These are phyloP conservation scores for Thalassiosira pacifica DNA, from an alignment of 352 stramenopile species.

Conservation along the genomic window DNA sequence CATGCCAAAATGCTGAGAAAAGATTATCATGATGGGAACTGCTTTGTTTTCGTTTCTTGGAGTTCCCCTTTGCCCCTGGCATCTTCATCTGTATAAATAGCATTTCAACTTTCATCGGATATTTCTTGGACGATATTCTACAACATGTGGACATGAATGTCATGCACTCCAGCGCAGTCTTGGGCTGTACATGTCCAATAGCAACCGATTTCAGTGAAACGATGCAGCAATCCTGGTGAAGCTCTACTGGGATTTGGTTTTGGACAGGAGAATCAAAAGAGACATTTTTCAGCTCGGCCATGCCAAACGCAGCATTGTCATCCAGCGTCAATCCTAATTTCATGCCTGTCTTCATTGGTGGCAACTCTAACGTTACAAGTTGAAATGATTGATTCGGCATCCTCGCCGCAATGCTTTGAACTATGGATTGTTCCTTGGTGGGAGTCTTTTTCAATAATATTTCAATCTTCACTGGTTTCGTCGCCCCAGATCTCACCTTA, in stretches of 20 bases:
- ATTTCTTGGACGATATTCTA: too few species aligned
- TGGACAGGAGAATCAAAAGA: neutral
- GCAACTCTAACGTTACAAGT: too few species aligned
- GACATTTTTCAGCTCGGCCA: neutral
- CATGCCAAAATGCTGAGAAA: slow-evolving; percentile 39
- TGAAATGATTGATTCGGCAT: too few species aligned
- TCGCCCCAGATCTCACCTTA: neutral
- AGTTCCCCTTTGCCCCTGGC: too few species aligned
- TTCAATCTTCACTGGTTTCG: neutral
- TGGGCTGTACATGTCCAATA: neutral
- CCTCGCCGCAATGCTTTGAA: too few species aligned
- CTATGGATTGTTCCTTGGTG: neutral
- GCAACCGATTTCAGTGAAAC: neutral
- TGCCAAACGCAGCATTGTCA: neutral
- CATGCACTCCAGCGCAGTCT: neutral
- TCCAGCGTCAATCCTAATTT: too few species aligned
- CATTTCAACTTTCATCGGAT: too few species aligned
- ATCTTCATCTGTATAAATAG: too few species aligned
- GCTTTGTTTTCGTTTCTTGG: too few species aligned
- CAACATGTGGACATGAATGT: neutral
- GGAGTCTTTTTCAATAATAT: neutral
- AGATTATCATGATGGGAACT: neutral
- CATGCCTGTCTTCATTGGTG: too few species aligned
- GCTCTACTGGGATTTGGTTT: neutral
- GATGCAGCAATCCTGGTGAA: neutral